These are phyloP conservation scores for Tremella yokohamensis DNA, from an alignment of 768 basidiomycete genomes.

Conservation along the genomic window DNA sequence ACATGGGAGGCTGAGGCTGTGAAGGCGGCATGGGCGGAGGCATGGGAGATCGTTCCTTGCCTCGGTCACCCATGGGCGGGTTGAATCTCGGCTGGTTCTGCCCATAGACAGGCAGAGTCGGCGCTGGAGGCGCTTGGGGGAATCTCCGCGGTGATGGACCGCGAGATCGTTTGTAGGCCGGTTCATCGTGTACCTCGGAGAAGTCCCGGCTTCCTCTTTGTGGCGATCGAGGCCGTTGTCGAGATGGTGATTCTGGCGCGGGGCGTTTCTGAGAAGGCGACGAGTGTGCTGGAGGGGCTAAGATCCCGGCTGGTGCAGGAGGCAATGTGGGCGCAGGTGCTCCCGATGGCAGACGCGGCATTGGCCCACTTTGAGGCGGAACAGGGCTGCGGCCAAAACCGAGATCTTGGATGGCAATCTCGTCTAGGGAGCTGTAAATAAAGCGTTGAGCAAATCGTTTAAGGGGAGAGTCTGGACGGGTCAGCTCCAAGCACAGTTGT, in stretches of 20 bases:
- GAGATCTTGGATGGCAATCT: slow-evolving; percentile 82
- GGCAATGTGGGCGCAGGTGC: slow-evolving; percentile 10
- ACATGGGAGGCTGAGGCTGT: slow-evolving; percentile 1
- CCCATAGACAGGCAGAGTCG: no score
- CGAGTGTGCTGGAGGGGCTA: not conserved
- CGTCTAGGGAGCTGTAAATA: slow-evolving; percentile 75
- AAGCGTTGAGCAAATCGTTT: slow-evolving; percentile 81
- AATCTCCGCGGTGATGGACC: not conserved
- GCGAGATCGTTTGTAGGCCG: not conserved
- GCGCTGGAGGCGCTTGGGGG: not conserved
- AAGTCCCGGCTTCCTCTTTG: not conserved
- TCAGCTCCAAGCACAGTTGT: not conserved
- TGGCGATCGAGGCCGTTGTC: not conserved
- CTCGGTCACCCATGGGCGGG: not conserved
- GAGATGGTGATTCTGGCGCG: slow-evolving; percentile 1
- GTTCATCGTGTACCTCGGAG: not conserved
- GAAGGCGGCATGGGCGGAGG: not conserved
- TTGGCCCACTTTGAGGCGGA: slow-evolving; percentile 16
- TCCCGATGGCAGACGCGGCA: not conserved
- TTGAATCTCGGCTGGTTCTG: not conserved
- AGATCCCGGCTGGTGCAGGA: slow-evolving; percentile 13
- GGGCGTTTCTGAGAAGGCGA: slow-evolving; percentile 4
- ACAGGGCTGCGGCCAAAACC: slow-evolving; percentile 60
- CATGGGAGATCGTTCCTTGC: slow-evolving; percentile 4
- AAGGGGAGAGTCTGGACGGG: slow-evolving; percentile 71